These are phyloP conservation scores for Xylaria bambusicola DNA, from an alignment of 495 filamentous ascomycete genomes.

Conservation along the genomic window DNA sequence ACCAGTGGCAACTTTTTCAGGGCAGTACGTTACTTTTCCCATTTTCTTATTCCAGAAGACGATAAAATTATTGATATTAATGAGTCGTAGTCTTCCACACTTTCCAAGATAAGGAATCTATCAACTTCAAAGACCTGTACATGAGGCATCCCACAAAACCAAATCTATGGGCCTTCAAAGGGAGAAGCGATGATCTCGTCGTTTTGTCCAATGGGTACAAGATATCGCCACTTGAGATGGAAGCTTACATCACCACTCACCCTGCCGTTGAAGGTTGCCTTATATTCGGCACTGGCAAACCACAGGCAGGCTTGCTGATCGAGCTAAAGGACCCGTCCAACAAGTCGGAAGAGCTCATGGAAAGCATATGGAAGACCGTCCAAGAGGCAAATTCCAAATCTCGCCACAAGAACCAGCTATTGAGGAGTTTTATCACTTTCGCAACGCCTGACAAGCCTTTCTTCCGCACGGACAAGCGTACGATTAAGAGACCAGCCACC, in stretches of 20 bases:
- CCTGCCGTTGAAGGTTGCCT: slow-evolving; percentile 37
- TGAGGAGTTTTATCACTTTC: slow-evolving; percentile 33
- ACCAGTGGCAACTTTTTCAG: slow-evolving; percentile 24
- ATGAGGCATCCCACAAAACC: slow-evolving; percentile 39
- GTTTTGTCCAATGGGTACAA: slow-evolving; percentile 51
- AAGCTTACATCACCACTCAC: slow-evolving; percentile 36
- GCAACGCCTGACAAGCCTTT: slow-evolving; percentile 42
- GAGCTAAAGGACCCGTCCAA: slow-evolving; percentile 28
- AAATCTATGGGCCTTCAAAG: slow-evolving; percentile 40
- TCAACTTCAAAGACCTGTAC: slow-evolving; percentile 49
- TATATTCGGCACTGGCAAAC: slow-evolving; percentile 39
- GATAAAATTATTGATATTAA: background rate
- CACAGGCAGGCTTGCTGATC: slow-evolving; percentile 31
- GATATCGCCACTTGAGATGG: slow-evolving; percentile 47
- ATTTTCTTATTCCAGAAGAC: background rate
- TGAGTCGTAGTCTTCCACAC: slow-evolving; percentile 16
- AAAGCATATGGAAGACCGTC: slow-evolving; percentile 32
- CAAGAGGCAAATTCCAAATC: slow-evolving; percentile 27
- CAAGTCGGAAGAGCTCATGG: slow-evolving; percentile 25
- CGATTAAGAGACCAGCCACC: slow-evolving; percentile 38
- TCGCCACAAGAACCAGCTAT: slow-evolving; percentile 32
- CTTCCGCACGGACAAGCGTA: slow-evolving; percentile 46
- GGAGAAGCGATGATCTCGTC: slow-evolving; percentile 42
- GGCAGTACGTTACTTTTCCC: slow-evolving; percentile 3
- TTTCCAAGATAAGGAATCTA: slow-evolving; percentile 43